These are phyloP conservation scores for Solanum clarkiae DNA, from an alignment of 257 asterid genomes.

Conservation along the genomic window DNA sequence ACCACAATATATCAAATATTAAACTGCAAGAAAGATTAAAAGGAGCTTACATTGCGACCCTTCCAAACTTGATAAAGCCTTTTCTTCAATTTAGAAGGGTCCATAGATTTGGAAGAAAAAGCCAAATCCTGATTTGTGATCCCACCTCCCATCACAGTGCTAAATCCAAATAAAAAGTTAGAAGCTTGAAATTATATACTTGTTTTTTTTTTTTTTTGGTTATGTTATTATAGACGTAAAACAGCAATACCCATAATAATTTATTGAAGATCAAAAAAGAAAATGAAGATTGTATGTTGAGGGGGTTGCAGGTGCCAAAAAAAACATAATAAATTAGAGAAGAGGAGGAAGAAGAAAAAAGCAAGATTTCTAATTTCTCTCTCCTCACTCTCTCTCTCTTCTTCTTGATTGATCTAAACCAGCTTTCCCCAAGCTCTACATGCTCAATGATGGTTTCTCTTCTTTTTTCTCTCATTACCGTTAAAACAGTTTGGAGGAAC, in stretches of 20 bases:
- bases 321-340: conserved; percentile 18
- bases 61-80: conserved; percentile 82
- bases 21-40: not conserved
- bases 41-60: conserved; percentile 67
- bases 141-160: conserved; percentile 26
- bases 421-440: conserved; percentile 25
- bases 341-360: conserved; percentile 6
- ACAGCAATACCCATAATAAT: conserved; percentile 13
- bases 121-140: conserved; percentile 32
- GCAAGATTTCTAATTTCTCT: conserved; percentile 11
- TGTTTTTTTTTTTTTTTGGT: not conserved
- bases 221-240: conserved; percentile 9
- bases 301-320: conserved; percentile 16
- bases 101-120: conserved; percentile 30
- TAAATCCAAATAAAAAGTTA: not conserved
- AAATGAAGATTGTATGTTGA: not conserved
- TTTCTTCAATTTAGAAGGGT: conserved; percentile 33
- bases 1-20: not conserved
- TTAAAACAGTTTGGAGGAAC: conserved; percentile 3
- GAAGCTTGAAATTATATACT: not conserved
- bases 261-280: conserved; percentile 11
- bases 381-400: not conserved
- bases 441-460: not conserved
- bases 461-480: conserved; percentile 18
- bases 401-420: not conserved